Evolutionary conservation across 106 monocot species (phyloP).

Genomic region (Dendrobium nobile): DNA sequence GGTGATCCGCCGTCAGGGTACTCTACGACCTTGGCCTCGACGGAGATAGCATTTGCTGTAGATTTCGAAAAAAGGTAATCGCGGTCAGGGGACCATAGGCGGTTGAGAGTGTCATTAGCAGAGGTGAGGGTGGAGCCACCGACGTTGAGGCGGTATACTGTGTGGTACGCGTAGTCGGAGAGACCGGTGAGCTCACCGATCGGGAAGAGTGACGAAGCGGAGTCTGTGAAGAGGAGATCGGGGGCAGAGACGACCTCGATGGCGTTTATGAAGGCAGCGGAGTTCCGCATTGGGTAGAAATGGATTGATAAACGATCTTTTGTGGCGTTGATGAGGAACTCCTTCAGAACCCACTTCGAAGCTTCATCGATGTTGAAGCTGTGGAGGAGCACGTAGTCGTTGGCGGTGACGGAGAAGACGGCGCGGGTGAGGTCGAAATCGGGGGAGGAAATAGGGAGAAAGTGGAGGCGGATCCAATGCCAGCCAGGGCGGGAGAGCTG

Average conservation of each 20-base stretch:
- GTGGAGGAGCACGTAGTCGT: constrained; percentile 69
- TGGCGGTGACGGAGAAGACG: constrained; percentile 63
- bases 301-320: constrained; percentile 33
- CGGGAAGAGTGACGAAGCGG: constrained; percentile 32
- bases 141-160: constrained; percentile 59
- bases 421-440: constrained; percentile 46
- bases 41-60: constrained; percentile 21
- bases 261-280: constrained; percentile 78
- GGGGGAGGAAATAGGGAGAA: constrained; percentile 44
- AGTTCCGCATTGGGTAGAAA: constrained; percentile 51
- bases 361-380: constrained; percentile 40
- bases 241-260: constrained; percentile 85
- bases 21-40: constrained; percentile 9
- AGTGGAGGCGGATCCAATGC: constrained; percentile 87
- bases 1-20: constrained; percentile 33
- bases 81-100: constrained; percentile 40
- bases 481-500: constrained; percentile 56
- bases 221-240: constrained; percentile 34
- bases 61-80: constrained; percentile 22
- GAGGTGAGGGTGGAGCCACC: constrained; percentile 59
- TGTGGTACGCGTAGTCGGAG: constrained; percentile 44
- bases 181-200: constrained; percentile 29
- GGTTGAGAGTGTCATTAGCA: constrained; percentile 56
- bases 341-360: constrained; percentile 44
- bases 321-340: constrained; percentile 67